phyloP scores from a whole-genome alignment of 176 grass and related monocot genomes.

The Poa annua region DNA sequence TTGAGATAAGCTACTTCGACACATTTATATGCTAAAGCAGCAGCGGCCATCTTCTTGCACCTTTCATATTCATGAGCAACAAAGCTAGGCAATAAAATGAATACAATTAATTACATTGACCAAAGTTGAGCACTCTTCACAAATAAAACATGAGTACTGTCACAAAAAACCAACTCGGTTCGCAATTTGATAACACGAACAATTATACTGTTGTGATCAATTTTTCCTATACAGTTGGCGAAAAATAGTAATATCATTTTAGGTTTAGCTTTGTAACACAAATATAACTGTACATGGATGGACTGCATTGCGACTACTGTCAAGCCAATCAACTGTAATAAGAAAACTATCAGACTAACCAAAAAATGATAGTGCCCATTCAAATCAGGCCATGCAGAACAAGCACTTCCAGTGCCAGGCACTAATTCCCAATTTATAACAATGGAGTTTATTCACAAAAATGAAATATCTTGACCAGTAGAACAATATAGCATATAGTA shows the following conservation, averaged over 20 bases:
- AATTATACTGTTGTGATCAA: slow-evolving; percentile 23
- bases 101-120: slow-evolving; percentile 32
- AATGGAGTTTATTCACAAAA: not conserved
- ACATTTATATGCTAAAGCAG: slow-evolving; percentile 95
- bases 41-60: slow-evolving; percentile 83
- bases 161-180: not conserved
- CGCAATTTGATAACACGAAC: slow-evolving; percentile 29
- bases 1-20: slow-evolving; percentile 99
- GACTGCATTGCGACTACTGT: not conserved
- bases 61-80: slow-evolving; percentile 91
- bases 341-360: not conserved
- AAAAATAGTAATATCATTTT: slow-evolving; percentile 27
- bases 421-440: slow-evolving; percentile 27
- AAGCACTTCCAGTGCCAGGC: slow-evolving; percentile 27
- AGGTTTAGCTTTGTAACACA: not conserved
- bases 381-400: slow-evolving; percentile 2
- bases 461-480: slow-evolving; percentile 16
- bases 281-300: slow-evolving; percentile 14
- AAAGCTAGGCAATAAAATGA: slow-evolving; percentile 63
- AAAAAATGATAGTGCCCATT: slow-evolving; percentile 16
- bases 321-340: not conserved
- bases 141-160: slow-evolving; percentile 23
- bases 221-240: slow-evolving; percentile 15
- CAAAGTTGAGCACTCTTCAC: slow-evolving; percentile 23
- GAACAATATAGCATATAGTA: slow-evolving; percentile 36